phyloP scores from a whole-genome alignment of 1,284 basidiomycete species.

The Spongiforma sp. region DNA sequence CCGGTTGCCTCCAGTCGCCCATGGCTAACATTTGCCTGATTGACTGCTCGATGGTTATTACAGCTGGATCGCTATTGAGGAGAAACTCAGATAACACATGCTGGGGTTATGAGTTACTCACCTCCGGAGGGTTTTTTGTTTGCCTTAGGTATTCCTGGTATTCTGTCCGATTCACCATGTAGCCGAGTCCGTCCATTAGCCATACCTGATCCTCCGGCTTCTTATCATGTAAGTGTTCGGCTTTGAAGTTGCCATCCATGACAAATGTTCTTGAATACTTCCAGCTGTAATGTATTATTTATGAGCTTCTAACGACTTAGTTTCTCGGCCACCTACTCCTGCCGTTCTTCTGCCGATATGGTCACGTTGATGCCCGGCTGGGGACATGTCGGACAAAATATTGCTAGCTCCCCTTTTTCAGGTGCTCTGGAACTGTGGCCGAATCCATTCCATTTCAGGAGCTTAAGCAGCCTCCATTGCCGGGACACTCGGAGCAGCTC shows the following conservation, averaged over 20 bases:
- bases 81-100: too few species aligned
- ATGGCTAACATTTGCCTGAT: background rate
- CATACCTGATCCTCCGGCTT: conserved; percentile 1
- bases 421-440: background rate
- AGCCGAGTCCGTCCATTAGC: conserved; percentile 16
- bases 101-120: too few species aligned
- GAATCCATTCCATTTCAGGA: background rate
- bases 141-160: background rate
- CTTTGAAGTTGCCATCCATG: conserved; percentile 24
- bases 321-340: too few species aligned
- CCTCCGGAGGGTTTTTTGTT: background rate
- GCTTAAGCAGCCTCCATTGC: background rate
- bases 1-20: conserved; percentile 6
- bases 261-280: background rate
- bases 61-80: conserved; percentile 2
- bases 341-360: too few species aligned
- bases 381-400: background rate
- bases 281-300: too few species aligned
- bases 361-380: background rate
- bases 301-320: too few species aligned
- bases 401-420: background rate
- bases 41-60: conserved; percentile 10
- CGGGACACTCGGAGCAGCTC: background rate
- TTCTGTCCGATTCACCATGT: background rate
- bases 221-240: conserved; percentile 6